phyloP scores from a whole-genome alignment of 257 asterid species.

The Penstemon eatonii region DNA sequence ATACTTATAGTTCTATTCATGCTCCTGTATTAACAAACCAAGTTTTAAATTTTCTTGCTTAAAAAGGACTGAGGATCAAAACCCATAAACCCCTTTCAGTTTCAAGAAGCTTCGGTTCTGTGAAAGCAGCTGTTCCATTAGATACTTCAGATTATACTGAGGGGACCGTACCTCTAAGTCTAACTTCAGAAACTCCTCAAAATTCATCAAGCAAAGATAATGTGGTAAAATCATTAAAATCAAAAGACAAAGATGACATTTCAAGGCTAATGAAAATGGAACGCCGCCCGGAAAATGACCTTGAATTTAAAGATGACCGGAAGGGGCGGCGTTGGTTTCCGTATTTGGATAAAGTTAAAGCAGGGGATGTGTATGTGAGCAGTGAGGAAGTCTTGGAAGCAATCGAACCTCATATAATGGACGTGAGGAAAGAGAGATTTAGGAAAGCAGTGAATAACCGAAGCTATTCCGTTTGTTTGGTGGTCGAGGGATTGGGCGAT shows the following conservation, averaged over 20 bases:
- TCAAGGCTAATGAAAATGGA: slow-evolving; percentile 83
- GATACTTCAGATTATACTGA: slow-evolving; percentile 34
- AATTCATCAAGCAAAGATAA: slow-evolving; percentile 37
- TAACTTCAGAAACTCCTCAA: slow-evolving; percentile 32
- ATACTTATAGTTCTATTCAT: not conserved
- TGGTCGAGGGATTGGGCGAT: slow-evolving; percentile 88
- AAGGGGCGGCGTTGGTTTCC: slow-evolving; percentile 71
- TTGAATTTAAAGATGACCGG: slow-evolving; percentile 19
- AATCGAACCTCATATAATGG: slow-evolving; percentile 70
- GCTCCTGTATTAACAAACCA: not conserved
- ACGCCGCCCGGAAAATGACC: slow-evolving; percentile 41
- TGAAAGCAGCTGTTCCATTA: no score
- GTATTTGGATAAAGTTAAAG: slow-evolving; percentile 66
- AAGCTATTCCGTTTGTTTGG: slow-evolving; percentile 82
- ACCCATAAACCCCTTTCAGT: slow-evolving; percentile 35
- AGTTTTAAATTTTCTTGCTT: slow-evolving; percentile 16
- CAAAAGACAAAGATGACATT: slow-evolving; percentile 53
- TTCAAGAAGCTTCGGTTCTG: slow-evolving; percentile 31
- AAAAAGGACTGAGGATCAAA: slow-evolving; percentile 41
- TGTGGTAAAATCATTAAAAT: slow-evolving; percentile 53
- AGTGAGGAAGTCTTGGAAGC: slow-evolving; percentile 77
- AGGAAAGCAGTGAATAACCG: slow-evolving; percentile 66
- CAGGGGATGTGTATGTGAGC: slow-evolving; percentile 47
- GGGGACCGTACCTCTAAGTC: slow-evolving; percentile 26
- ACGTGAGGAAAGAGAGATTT: slow-evolving; percentile 75